Percentiles rank a stretch among this genome's conserved stretches.
phyloP scores from a whole-genome alignment of 345 rosid genomes.

The Rhodomyrtus tomentosa region DNA sequence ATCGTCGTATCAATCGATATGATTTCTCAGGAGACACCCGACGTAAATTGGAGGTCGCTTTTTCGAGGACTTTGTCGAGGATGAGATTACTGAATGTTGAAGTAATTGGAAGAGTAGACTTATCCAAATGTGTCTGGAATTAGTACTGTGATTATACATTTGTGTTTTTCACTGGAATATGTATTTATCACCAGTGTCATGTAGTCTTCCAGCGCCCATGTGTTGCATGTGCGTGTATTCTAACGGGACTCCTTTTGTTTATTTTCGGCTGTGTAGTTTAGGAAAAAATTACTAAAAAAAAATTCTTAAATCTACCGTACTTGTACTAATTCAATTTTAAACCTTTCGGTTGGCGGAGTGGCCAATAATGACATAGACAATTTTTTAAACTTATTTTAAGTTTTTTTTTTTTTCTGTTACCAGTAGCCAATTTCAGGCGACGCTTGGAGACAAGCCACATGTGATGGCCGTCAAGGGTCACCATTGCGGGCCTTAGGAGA shows the following conservation, averaged over 20 bases:
- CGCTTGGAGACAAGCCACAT: too few relatives aligned
- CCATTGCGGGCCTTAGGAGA: too few relatives aligned
- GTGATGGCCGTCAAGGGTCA: too few relatives aligned
- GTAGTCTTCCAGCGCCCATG: background rate
- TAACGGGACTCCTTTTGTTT: background rate
- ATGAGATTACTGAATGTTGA: background rate
- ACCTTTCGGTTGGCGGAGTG: too few relatives aligned
- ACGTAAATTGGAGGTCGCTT: background rate
- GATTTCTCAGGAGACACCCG: background rate
- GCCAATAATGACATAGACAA: too few relatives aligned
- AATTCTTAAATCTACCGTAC: too few relatives aligned
- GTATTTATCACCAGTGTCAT: background rate
- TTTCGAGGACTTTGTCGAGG: background rate
- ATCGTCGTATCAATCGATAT: background rate
- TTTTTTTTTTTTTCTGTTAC: too few relatives aligned
- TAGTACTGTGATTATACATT: background rate
- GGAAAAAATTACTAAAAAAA: too few relatives aligned
- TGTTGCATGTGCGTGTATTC: too few relatives aligned
- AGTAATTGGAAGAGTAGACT: background rate
- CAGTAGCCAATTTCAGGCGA: too few relatives aligned
- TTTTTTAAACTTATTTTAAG: too few relatives aligned
- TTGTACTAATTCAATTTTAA: too few relatives aligned
- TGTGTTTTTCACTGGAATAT: background rate
- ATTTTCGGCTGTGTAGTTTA: background rate
- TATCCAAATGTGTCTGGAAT: background rate